These are phyloP conservation scores for Hortiboletus campestris DNA, from an alignment of 768 basidiomycete genomes.

Conservation along the genomic window DNA sequence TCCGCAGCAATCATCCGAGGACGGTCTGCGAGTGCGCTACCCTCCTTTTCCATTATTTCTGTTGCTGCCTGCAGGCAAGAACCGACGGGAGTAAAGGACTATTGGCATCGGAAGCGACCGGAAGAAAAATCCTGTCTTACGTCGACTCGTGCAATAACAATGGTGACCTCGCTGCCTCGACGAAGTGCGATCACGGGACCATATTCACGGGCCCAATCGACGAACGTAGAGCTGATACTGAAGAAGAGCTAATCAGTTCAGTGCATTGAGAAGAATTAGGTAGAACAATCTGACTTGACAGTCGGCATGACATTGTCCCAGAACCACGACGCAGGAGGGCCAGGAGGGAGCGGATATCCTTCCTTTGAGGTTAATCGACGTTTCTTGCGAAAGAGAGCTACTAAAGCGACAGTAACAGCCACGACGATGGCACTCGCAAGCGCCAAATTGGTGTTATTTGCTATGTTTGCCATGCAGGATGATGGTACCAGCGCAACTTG, in stretches of 20 bases:
- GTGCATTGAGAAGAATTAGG: neutral
- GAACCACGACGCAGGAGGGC: constrained; percentile 9
- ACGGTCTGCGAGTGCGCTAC: constrained; percentile 48
- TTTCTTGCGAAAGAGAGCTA: neutral
- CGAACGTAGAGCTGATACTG: constrained; percentile 33
- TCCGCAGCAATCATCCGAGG: constrained; percentile 52
- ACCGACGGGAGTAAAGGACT: too few relatives aligned
- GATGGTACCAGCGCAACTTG: too few relatives aligned
- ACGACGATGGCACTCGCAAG: neutral
- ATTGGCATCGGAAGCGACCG: neutral
- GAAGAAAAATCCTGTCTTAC: constrained; percentile 4
- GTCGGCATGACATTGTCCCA: constrained; percentile 8
- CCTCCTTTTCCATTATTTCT: constrained; percentile 63
- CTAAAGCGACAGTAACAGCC: neutral
- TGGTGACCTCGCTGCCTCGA: constrained; percentile 36
- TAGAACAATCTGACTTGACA: constrained; percentile 4
- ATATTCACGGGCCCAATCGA: constrained; percentile 54
- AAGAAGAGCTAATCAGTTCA: neutral
- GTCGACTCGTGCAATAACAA: constrained; percentile 20
- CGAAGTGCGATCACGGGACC: constrained; percentile 58
- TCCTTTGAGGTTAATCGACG: constrained; percentile 3
- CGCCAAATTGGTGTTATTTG: neutral
- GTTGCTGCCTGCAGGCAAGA: constrained; percentile 43
- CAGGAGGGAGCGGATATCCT: constrained; percentile 15
- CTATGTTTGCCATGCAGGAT: neutral